A percentile compares a stretch with the other conserved stretches of the same genome.
Evolutionary conservation across 2,329 filamentous ascomycete species (phyloP).

Genomic region (Aspergillus fumigatus): DNA sequence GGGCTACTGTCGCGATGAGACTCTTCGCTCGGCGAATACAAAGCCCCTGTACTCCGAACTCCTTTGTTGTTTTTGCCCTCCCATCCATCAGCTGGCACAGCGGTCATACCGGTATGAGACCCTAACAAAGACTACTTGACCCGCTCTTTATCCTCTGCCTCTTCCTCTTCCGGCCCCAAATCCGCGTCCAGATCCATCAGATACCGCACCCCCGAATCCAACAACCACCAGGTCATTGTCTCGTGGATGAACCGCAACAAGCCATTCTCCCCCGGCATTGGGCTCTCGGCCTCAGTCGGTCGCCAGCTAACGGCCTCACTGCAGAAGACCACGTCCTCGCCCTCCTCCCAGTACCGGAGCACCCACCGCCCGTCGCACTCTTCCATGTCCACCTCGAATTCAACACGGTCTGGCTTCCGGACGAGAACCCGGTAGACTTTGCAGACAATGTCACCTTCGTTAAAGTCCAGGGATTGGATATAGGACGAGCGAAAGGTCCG

Average conservation of each 20-base stretch:
- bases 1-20: neutral
- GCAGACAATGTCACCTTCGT: conserved; percentile 28
- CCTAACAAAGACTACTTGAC: neutral
- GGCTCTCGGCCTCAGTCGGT: conserved; percentile 8
- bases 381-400: conserved; percentile 26
- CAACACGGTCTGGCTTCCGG: conserved; percentile 23
- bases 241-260: conserved; percentile 31
- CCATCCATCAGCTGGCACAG: neutral
- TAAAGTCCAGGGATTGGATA: conserved; percentile 25
- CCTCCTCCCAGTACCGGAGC: conserved; percentile 18
- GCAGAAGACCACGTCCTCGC: conserved; percentile 17
- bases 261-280: conserved; percentile 28
- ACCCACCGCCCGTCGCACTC: conserved; percentile 20
- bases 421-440: conserved; percentile 26
- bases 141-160: neutral
- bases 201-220: conserved; percentile 31
- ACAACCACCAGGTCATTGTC: conserved; percentile 32
- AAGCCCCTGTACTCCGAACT: neutral
- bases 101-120: neutral
- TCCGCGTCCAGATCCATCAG: conserved; percentile 19
- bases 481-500: conserved; percentile 22
- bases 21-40: neutral
- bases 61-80: neutral
- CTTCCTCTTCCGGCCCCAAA: neutral
- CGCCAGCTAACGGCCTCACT: conserved; percentile 32